A percentile compares a stretch with the other conserved stretches of the same genome.
Evolutionary conservation across 345 rosid species (phyloP).

Genomic region (Populus nigra): DNA sequence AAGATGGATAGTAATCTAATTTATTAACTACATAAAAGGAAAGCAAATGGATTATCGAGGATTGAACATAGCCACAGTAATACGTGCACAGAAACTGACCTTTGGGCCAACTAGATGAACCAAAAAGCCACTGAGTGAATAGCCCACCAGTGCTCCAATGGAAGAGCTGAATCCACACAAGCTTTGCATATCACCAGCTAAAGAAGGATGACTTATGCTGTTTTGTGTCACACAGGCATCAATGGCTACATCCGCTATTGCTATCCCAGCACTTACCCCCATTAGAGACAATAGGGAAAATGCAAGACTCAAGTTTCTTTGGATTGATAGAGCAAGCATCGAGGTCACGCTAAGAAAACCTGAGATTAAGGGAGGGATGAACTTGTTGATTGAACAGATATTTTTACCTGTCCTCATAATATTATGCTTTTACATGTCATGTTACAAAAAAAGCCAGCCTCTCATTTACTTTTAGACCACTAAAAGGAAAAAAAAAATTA

Average conservation of each 20-base stretch:
- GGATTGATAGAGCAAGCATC: conserved; percentile 51
- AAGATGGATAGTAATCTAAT: no score
- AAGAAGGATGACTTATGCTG: conserved; percentile 57
- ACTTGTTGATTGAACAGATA: background rate
- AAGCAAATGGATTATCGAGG: background rate
- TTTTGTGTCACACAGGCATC: conserved; percentile 73
- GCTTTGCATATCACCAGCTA: conserved; percentile 74
- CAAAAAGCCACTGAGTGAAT: conserved; percentile 59
- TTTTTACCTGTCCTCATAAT: background rate
- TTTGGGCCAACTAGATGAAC: conserved; percentile 56
- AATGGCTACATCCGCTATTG: conserved; percentile 69
- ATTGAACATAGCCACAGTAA: background rate
- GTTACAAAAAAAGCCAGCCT: background rate
- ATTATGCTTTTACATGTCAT: background rate
- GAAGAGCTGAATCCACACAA: conserved; percentile 68
- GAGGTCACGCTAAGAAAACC: conserved; percentile 50
- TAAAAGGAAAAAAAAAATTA: background rate
- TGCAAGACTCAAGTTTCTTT: conserved; percentile 45
- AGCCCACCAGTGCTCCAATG: conserved; percentile 62
- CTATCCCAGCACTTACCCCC: conserved; percentile 57
- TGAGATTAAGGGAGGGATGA: conserved; percentile 19
- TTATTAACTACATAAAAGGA: background rate
- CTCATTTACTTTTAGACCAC: background rate
- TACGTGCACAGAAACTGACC: conserved; percentile 30
- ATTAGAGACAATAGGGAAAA: conserved; percentile 48